Evolutionary conservation across 2,329 filamentous ascomycete genomes (phyloP), one percentile per base, ranked within the genome.

Genomic region (Cadophora sp.): DNA sequence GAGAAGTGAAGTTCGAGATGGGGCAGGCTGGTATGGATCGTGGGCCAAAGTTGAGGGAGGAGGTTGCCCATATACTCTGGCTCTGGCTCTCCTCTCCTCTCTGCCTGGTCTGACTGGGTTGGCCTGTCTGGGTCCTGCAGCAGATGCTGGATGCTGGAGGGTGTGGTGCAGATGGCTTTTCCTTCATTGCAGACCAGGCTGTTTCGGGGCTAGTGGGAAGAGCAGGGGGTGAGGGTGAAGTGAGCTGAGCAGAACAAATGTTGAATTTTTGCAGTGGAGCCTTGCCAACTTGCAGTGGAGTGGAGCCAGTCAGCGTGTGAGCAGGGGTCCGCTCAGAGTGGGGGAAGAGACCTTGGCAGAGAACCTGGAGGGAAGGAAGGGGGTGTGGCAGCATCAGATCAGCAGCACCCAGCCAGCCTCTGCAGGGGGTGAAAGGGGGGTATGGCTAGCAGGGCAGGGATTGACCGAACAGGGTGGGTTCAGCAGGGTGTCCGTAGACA

Each of bases 1-100:
- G 66, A 59, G 20, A 36, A 11, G 48, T 59, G 51, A 50, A 58
- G 65, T 47, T 48, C 36, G 65, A 41, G 24, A 39, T 62, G 62
- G 56, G 60, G 58, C 39, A 65, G 41, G 51, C 56, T 48, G 47
- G 43, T 16, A 18, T 24, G 16, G 61, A n/a, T 50, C 50, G 36
- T 43, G 59, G 59, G 45, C 39, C 8, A 59, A 60, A 51, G 50
- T 14, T 22, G 64, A 39, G 61, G 69, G 70, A 60, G 55, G 59
- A 71, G 65, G 68, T 70, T 70, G 62, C 48, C 66, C 68, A 72
- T 73, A 73, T 73, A 74, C 64, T 64, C n/a, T n/a, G n/a, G n/a
- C n/a, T n/a, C n/a, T n/a, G n/a, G n/a, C n/a, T n/a, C 58, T 59
- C 13, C 13, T 9, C 39, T n/a, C 43, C n/a, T n/a, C 16, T n/a